Percentiles rank a stretch among this genome's conserved stretches.
These are phyloP conservation scores for Rhipidocladum racemiflorum DNA, from an alignment of 176 grass and related monocot species.

Conservation along the genomic window DNA sequence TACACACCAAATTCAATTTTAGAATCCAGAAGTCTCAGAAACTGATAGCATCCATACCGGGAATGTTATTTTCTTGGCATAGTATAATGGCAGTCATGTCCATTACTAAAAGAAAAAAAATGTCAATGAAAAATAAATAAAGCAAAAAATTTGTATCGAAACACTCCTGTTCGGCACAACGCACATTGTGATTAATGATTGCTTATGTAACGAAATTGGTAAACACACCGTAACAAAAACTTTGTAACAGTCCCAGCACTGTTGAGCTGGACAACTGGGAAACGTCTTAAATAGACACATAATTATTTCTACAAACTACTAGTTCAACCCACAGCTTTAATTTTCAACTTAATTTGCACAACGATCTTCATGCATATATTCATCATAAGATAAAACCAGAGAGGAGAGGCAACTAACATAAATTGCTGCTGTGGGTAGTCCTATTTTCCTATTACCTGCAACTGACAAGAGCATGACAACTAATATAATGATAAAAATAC, in stretches of 20 bases:
- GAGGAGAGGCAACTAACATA: neutral
- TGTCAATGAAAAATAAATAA: neutral
- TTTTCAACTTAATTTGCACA: neutral
- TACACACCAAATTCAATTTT: neutral
- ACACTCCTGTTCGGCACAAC: neutral
- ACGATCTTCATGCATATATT: slow-evolving; percentile 7
- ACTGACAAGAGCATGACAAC: neutral
- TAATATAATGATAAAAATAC: neutral
- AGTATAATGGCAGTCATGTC: slow-evolving; percentile 97
- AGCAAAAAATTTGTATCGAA: neutral
- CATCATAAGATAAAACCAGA: slow-evolving; percentile 11
- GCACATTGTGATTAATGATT: neutral
- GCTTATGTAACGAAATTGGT: neutral
- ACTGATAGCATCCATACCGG: slow-evolving; percentile 38
- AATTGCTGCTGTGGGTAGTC: neutral
- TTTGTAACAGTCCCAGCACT: neutral
- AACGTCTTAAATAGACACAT: neutral
- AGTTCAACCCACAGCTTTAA: neutral
- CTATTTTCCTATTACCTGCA: slow-evolving; percentile 10
- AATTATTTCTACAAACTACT: neutral
- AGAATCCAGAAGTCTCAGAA: neutral
- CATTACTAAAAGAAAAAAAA: slow-evolving; percentile 47
- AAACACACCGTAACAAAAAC: neutral
- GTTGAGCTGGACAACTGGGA: neutral
- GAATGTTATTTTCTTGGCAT: slow-evolving; percentile 98